Evolutionary conservation across 2,329 filamentous ascomycete species (phyloP).

Genomic region (Madurella mycetomatis): DNA sequence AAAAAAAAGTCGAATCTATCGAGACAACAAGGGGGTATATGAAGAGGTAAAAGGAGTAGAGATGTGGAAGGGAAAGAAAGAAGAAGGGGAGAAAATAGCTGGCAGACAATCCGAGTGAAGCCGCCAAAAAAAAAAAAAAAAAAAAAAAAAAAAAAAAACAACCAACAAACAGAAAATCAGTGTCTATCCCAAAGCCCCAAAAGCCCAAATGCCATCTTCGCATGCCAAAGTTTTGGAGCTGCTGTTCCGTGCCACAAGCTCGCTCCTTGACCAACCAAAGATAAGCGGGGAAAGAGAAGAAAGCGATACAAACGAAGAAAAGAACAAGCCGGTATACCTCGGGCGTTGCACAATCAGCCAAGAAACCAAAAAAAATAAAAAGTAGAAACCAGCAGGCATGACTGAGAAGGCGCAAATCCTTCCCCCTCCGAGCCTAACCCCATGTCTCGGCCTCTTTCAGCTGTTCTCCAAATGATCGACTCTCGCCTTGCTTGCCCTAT

Average conservation of each 20-base stretch:
- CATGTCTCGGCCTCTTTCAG: not conserved
- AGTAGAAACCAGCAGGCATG: too few relatives aligned
- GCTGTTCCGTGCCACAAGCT: not conserved
- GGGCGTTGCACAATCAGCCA: not conserved
- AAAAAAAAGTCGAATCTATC: slow-evolving; percentile 8
- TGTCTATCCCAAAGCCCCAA: slow-evolving; percentile 3
- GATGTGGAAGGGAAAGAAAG: not conserved
- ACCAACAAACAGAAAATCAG: slow-evolving; percentile 1
- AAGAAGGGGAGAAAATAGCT: not conserved
- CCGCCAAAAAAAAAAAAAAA: not conserved
- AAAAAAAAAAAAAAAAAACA: slow-evolving; percentile 6
- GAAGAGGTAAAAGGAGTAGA: slow-evolving; percentile 11
- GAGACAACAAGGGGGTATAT: slow-evolving; percentile 20
- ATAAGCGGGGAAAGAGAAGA: not conserved
- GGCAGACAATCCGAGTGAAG: not conserved
- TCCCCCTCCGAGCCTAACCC: slow-evolving; percentile 7
- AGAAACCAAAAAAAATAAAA: too few relatives aligned
- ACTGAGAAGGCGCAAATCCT: slow-evolving; percentile 4
- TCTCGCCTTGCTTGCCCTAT: too few relatives aligned
- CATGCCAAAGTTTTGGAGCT: too few relatives aligned
- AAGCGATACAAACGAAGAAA: slow-evolving; percentile 1
- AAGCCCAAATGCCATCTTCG: not conserved
- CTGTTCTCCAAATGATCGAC: too few relatives aligned
- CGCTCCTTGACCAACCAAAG: slow-evolving; percentile 14
- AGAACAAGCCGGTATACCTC: slow-evolving; percentile 1